A percentile compares a stretch with the other conserved stretches of the same genome.
These are phyloP conservation scores for Teratosphaeriaceae sp. DNA, from an alignment of 2,329 filamentous ascomycete genomes.

Conservation along the genomic window DNA sequence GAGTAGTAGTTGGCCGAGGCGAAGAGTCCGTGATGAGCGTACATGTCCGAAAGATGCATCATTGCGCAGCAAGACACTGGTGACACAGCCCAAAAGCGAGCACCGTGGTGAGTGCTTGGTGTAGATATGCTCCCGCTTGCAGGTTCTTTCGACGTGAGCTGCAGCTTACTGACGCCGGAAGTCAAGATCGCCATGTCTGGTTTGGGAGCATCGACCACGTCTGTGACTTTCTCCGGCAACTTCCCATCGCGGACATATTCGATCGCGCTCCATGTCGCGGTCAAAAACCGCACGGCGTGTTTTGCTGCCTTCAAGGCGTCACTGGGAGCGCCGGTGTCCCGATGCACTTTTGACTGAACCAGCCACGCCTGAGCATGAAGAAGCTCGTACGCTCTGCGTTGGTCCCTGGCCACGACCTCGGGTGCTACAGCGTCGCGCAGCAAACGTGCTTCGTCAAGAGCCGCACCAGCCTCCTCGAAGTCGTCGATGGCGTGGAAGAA, in stretches of 20 bases:
- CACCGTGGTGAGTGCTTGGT: constrained; percentile 45
- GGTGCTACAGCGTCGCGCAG: constrained; percentile 12
- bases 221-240: too few species aligned
- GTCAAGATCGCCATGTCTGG: constrained; percentile 12
- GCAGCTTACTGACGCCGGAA: constrained; percentile 27
- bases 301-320: constrained; percentile 24
- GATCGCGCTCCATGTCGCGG: constrained; percentile 21
- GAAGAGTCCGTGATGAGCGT: constrained; percentile 77
- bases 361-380: constrained; percentile 24
- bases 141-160: constrained; percentile 30
- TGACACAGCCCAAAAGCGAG: constrained; percentile 74
- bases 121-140: constrained; percentile 18
- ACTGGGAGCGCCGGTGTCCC: constrained; percentile 11
- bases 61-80: constrained; percentile 66
- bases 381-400: constrained; percentile 18
- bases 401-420: constrained; percentile 11
- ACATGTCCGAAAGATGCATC: constrained; percentile 67
- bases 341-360: constrained; percentile 18
- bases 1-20: constrained; percentile 84
- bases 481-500: constrained; percentile 17
- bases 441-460: constrained; percentile 13
- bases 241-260: constrained; percentile 8
- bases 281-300: constrained; percentile 20
- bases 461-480: constrained; percentile 11
- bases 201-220: neutral